A percentile compares a stretch with the other conserved stretches of the same genome.
Evolutionary conservation across 306 rosid genomes (phyloP).

Genomic region (Aeschynomene evenia): DNA sequence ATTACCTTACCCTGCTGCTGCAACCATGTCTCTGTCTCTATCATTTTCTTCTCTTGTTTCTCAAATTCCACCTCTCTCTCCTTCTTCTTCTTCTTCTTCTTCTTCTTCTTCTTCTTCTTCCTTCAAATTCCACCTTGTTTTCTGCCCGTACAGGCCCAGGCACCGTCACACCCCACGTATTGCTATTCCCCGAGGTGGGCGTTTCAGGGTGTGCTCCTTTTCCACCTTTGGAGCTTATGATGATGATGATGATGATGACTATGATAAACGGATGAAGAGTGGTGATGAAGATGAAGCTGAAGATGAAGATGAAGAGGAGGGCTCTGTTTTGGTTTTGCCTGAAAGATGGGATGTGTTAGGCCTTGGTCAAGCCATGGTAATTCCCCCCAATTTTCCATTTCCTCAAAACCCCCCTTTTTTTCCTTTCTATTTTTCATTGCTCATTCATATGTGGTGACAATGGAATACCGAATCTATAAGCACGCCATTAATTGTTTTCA

Average conservation of each 20-base stretch:
- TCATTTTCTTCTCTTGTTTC: constrained; percentile 29
- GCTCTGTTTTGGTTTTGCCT: constrained; percentile 39
- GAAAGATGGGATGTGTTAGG: constrained; percentile 94
- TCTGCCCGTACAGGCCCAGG: constrained; percentile 34
- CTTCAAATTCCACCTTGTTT: constrained; percentile 8
- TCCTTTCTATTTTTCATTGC: background rate
- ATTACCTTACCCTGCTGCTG: no score
- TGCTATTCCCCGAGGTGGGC: constrained; percentile 28
- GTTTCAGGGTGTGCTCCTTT: constrained; percentile 21
- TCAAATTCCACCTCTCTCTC: constrained; percentile 32
- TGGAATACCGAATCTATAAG: background rate
- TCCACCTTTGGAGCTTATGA: constrained; percentile 13
- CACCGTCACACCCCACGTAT: background rate
- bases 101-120: constrained; percentile 10
- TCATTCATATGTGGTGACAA: background rate
- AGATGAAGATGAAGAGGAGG: constrained; percentile 41
- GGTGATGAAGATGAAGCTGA: constrained; percentile 27
- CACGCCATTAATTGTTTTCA: background rate
- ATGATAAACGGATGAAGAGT: constrained; percentile 20
- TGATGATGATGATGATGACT: constrained; percentile 38
- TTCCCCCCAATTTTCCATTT: background rate
- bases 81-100: constrained; percentile 26
- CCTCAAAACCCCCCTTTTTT: background rate
- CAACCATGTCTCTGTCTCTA: constrained; percentile 33
- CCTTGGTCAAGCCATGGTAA: constrained; percentile 98